Conservation (phyloP, 768 basidiomycete genomes). For the Mycena capillaripes region DNA sequence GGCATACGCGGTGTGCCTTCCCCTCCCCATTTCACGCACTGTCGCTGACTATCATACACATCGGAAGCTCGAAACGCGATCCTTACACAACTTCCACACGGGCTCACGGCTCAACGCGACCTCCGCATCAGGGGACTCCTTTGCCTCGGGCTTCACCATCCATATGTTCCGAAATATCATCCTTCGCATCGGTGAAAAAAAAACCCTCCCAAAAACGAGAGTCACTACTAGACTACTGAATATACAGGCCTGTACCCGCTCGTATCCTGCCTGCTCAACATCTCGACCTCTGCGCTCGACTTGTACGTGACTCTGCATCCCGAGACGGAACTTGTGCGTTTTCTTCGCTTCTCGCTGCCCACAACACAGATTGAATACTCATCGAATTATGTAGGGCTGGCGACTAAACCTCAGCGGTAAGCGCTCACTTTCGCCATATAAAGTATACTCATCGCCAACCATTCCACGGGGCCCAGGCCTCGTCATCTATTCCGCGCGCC, state of each 20-base stretch:
- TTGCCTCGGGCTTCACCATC: not conserved
- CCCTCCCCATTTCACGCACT: not conserved
- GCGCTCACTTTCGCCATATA: not conserved
- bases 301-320: not conserved
- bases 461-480: too few species aligned
- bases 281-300: not conserved
- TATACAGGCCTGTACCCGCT: slow-evolving; percentile 11
- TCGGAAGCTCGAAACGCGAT: not conserved
- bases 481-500: slow-evolving; percentile 4
- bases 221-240: not conserved
- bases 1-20: not conserved
- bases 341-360: not conserved
- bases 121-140: not conserved
- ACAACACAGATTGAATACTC: not conserved
- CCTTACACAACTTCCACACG: not conserved
- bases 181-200: not conserved
- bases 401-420: too few species aligned
- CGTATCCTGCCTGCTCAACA: not conserved
- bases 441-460: not conserved
- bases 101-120: not conserved
- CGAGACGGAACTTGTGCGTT: not conserved
- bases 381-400: not conserved
- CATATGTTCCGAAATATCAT: not conserved
- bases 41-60: not conserved
- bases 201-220: not conserved